A percentile compares a stretch with the other conserved stretches of the same genome.
Evolutionary conservation across 2,329 filamentous ascomycete species (phyloP).

Genomic region (Aureobasidium sp.): DNA sequence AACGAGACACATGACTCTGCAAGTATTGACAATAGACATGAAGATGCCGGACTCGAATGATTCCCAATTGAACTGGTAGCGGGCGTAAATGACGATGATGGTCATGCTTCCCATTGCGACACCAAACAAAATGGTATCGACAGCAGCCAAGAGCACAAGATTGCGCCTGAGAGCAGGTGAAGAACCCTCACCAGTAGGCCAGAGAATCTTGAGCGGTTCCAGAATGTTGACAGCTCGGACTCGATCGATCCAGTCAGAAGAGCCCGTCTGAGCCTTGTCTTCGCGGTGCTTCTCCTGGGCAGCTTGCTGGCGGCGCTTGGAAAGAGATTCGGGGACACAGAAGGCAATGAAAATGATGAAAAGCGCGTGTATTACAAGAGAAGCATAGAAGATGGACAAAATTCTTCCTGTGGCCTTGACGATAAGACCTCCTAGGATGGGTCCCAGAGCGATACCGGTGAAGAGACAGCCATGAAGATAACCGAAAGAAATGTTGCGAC

Average conservation of each 20-base stretch:
- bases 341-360: conserved; percentile 69
- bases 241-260: conserved; percentile 39
- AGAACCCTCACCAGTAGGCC: conserved; percentile 61
- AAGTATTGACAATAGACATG: conserved; percentile 69
- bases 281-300: conserved; percentile 62
- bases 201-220: conserved; percentile 69
- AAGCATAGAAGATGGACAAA: conserved; percentile 77
- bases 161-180: conserved; percentile 63
- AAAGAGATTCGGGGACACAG: conserved; percentile 77
- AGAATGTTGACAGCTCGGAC: conserved; percentile 57
- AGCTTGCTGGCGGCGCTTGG: conserved; percentile 59
- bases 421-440: conserved; percentile 71
- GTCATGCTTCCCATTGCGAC: conserved; percentile 72
- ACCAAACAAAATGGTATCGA: conserved; percentile 77
- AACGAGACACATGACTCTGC: conserved; percentile 69
- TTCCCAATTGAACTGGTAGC: conserved; percentile 74
- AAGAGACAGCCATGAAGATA: conserved; percentile 89
- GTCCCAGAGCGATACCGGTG: conserved; percentile 79
- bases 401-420: conserved; percentile 69
- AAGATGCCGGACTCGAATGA: conserved; percentile 74
- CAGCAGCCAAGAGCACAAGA: conserved; percentile 68
- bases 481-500: conserved; percentile 75
- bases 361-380: conserved; percentile 61
- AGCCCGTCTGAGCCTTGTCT: conserved; percentile 30
- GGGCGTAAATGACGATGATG: conserved; percentile 78